Base-by-base conservation (phyloP, 495 filamentous ascomycete genomes). In the Neurospora cerealis region DNA sequence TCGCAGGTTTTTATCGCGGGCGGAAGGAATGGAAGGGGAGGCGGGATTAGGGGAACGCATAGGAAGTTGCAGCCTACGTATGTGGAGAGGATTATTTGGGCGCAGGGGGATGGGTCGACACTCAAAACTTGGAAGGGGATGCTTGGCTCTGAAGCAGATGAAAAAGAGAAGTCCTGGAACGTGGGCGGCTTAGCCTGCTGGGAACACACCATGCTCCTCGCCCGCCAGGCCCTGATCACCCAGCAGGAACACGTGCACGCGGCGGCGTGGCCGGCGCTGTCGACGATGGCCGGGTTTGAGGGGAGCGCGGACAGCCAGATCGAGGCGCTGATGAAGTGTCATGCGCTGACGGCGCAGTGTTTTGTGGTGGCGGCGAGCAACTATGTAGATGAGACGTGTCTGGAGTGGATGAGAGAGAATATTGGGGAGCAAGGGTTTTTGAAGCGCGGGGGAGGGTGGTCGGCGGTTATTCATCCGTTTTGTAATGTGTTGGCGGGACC, bases 21-120 rank as follows among this genome's bases (percentile, higher is more conserved):
- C 24, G 24, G 24, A 28, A 28, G 24, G 24, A 28, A 28, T 46
- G 74, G 79, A 60, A 62, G 24, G 54, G 15, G 28, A 34, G 54
- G 85, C 3, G 72, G 77, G 44, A 79, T 87, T 60, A 78, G 84
- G 6, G 83, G 81, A 74, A 82, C 85, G 37, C 85, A 87, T 74
- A 80, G 84, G 40, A 87, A 87, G 72, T 77, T 87, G 19, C 83
- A 86, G 76, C 85, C 85, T 8, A 87, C 85, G 5, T 86, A 83
- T 74, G 82, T 80, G 24, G 85, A 87, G 73, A 81, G 83, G 15
- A 76, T 83, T 13, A 80, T 85, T 32, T 86, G 85, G 84, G 80
- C 79, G 38, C 79, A 83, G 66, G 85, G 85, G 9, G 78, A 82
- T 41, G 84, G 83, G 2, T 75, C 77, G 44, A 84, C 83, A 4